Conservation (phyloP, 495 filamentous ascomycete species). For the Aspergillus coremiiformis region DNA sequence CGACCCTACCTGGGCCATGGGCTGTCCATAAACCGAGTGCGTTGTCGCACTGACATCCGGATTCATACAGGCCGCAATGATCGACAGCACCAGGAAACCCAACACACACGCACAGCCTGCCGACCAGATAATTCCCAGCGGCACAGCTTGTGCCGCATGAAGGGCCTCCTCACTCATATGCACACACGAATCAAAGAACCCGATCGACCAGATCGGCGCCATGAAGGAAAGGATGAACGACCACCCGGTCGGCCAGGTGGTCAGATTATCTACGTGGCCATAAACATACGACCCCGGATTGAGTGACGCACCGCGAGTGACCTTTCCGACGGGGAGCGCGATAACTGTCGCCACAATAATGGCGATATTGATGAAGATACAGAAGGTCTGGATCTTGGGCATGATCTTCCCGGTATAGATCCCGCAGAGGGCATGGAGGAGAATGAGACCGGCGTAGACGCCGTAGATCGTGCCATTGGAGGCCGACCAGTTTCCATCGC, state of each 20-base stretch:
- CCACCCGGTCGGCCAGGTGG: slow-evolving; percentile 51
- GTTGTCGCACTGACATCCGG: slow-evolving; percentile 28
- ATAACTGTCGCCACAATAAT: slow-evolving; percentile 59
- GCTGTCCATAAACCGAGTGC: slow-evolving; percentile 34
- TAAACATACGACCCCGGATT: slow-evolving; percentile 37
- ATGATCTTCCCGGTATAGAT: slow-evolving; percentile 51
- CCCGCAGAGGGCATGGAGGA: slow-evolving; percentile 52
- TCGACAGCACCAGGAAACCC: slow-evolving; percentile 48
- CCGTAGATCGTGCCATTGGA: slow-evolving; percentile 54
- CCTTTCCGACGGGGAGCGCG: slow-evolving; percentile 53
- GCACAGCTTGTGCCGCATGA: slow-evolving; percentile 54
- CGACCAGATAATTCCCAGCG: slow-evolving; percentile 47
- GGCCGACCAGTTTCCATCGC: slow-evolving; percentile 57
- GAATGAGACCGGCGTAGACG: slow-evolving; percentile 52
- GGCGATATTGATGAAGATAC: slow-evolving; percentile 55
- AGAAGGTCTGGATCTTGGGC: slow-evolving; percentile 57
- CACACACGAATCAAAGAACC: slow-evolving; percentile 43
- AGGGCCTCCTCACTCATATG: slow-evolving; percentile 57
- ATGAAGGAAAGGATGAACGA: slow-evolving; percentile 57
- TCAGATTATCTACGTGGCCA: slow-evolving; percentile 42
- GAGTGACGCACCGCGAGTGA: slow-evolving; percentile 22
- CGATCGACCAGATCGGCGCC: slow-evolving; percentile 57
- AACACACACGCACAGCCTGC: slow-evolving; percentile 37
- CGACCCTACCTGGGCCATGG: slow-evolving; percentile 41
- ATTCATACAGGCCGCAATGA: slow-evolving; percentile 36